Percentiles rank a stretch among this genome's conserved stretches.
Conservation (phyloP, 176 grass and related monocot genomes). For the Triticum aestivum region IWGSC_CS_RefSeq_v2.1 NC_057803.1:607711650-607712149, state of each 20-base stretch:
- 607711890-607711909: slow-evolving; percentile 89
- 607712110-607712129: neutral
- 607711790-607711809: neutral
- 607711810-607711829: neutral
- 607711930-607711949: slow-evolving; percentile 39
- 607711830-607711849: slow-evolving; percentile 45
- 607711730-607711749: slow-evolving; percentile 96
- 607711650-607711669: slow-evolving; percentile 71
- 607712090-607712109: neutral
- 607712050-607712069: slow-evolving; percentile 44
- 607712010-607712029: slow-evolving; percentile 14
- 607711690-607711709: slow-evolving; percentile 99
- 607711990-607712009: slow-evolving; percentile 47
- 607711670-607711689: slow-evolving; percentile 82
- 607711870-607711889: slow-evolving; percentile 94
- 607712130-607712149: neutral
- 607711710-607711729: slow-evolving; percentile 84
- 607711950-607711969: slow-evolving; percentile 24
- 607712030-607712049: slow-evolving; percentile 43
- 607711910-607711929: slow-evolving; percentile 94
- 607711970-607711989: slow-evolving; percentile 29
- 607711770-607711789: neutral
- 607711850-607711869: slow-evolving; percentile 95
- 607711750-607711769: slow-evolving; percentile 46
- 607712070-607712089: slow-evolving; percentile 53